These are phyloP conservation scores for Vigna angularis DNA, from an alignment of 306 rosid genomes.

Conservation along the genomic window DNA sequence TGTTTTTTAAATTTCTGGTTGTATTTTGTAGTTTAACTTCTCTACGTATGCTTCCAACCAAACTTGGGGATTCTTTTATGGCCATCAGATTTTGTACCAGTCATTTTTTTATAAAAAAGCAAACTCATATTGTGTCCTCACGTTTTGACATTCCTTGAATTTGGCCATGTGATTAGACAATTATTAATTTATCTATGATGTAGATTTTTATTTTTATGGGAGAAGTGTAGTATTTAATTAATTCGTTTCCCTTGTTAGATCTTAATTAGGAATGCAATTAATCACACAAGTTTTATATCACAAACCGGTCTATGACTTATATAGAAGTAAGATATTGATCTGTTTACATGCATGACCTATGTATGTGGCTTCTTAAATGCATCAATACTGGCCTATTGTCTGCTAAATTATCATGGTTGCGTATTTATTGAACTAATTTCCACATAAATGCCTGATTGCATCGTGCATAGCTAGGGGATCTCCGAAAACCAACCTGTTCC, in stretches of 20 bases:
- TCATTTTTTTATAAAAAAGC: slow-evolving; percentile 19
- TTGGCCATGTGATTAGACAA: slow-evolving; percentile 28
- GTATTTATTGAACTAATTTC: not conserved
- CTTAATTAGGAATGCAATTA: slow-evolving; percentile 36
- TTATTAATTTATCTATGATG: slow-evolving; percentile 8
- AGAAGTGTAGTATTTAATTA: slow-evolving; percentile 5
- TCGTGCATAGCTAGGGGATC: slow-evolving; percentile 8
- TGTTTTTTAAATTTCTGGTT: slow-evolving; percentile 3
- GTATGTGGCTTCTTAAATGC: slow-evolving; percentile 29
- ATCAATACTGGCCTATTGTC: not conserved
- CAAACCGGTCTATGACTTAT: slow-evolving; percentile 3
- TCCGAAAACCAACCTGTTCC: slow-evolving; percentile 4
- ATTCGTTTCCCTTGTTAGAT: slow-evolving; percentile 22
- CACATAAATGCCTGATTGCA: not conserved
- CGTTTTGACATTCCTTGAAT: slow-evolving; percentile 34
- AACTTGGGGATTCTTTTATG: slow-evolving; percentile 17
- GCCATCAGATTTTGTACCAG: slow-evolving; percentile 16
- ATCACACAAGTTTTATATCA: slow-evolving; percentile 4
- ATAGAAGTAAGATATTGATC: slow-evolving; percentile 12
- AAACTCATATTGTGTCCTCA: slow-evolving; percentile 19
- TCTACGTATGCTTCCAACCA: slow-evolving; percentile 24
- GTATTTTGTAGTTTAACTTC: slow-evolving; percentile 6
- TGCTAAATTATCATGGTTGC: slow-evolving; percentile 15
- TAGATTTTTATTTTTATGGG: slow-evolving; percentile 12
- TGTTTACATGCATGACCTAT: slow-evolving; percentile 28